These are phyloP conservation scores for Hydnomerulius pinastri DNA, from an alignment of 768 basidiomycete species.

Conservation along the genomic window DNA sequence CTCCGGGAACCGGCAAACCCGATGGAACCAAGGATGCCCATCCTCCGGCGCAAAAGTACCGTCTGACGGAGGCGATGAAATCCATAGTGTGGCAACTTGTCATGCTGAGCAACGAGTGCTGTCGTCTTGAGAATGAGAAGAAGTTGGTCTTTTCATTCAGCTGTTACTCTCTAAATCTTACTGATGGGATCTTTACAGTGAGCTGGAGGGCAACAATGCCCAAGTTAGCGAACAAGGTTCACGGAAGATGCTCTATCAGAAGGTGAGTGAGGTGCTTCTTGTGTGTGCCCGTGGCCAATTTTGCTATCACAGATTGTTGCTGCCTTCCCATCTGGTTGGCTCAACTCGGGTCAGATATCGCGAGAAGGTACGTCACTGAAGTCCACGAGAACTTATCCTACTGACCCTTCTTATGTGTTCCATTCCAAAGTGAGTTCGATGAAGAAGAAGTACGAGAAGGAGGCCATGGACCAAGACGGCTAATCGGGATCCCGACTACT, in stretches of 20 bases:
- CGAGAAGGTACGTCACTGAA: slow-evolving; percentile 70
- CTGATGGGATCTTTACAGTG: slow-evolving; percentile 25
- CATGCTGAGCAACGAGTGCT: slow-evolving; percentile 80
- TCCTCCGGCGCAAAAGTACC: slow-evolving; percentile 75
- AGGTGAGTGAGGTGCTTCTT: slow-evolving; percentile 39
- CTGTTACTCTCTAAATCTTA: background rate
- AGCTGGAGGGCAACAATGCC: slow-evolving; percentile 65
- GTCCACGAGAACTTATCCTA: background rate
- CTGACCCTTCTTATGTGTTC: background rate
- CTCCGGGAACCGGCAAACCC: slow-evolving; percentile 20
- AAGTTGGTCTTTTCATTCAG: slow-evolving; percentile 38
- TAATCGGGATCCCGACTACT: slow-evolving; percentile 10
- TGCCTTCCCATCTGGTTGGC: slow-evolving; percentile 84
- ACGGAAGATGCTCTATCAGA: slow-evolving; percentile 80
- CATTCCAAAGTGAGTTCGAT: slow-evolving; percentile 68
- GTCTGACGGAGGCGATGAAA: slow-evolving; percentile 82
- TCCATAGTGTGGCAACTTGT: slow-evolving; percentile 78
- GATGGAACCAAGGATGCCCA: slow-evolving; percentile 45
- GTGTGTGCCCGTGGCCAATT: background rate
- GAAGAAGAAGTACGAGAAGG: slow-evolving; percentile 80
- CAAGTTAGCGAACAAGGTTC: slow-evolving; percentile 81
- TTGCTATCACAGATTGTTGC: slow-evolving; percentile 57
- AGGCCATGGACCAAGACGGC: slow-evolving; percentile 61
- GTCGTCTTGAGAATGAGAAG: slow-evolving; percentile 66
- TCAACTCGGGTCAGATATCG: slow-evolving; percentile 83